Conservation (phyloP, 2,329 filamentous ascomycete species). For the Fusarium concolor region DNA sequence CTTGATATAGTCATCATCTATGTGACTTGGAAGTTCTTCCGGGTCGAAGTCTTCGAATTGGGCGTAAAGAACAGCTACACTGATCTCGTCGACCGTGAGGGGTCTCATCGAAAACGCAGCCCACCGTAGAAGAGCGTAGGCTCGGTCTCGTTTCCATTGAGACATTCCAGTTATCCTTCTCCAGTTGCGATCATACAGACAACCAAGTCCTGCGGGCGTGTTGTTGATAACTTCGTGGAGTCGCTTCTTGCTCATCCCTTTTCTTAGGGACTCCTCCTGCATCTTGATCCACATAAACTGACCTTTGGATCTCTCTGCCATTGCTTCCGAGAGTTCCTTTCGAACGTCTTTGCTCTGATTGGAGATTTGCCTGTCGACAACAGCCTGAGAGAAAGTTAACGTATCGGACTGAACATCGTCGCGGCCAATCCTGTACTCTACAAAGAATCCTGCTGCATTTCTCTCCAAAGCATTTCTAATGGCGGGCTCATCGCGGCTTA, state of each 20-base stretch:
- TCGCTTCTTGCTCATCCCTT: conserved; percentile 45
- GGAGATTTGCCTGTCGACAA: conserved; percentile 47
- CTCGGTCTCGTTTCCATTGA: conserved; percentile 33
- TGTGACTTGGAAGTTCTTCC: conserved; percentile 42
- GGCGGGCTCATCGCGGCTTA: conserved; percentile 44
- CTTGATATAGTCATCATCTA: conserved; percentile 48
- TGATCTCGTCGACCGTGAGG: conserved; percentile 39
- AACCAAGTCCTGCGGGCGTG: conserved; percentile 44
- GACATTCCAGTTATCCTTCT: conserved; percentile 30
- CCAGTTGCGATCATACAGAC: conserved; percentile 50
- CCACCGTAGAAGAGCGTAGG: conserved; percentile 49
- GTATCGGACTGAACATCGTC: conserved; percentile 44
- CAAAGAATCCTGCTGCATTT: background rate
- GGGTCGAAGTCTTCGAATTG: conserved; percentile 28
- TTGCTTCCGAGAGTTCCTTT: conserved; percentile 25
- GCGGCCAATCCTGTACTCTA: conserved; percentile 13
- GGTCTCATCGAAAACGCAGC: conserved; percentile 40
- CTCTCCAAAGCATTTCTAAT: conserved; percentile 34
- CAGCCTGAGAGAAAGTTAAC: conserved; percentile 30
- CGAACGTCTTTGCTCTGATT: conserved; percentile 42
- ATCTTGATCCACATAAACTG: conserved; percentile 53
- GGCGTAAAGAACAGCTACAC: conserved; percentile 41
- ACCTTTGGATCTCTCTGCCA: conserved; percentile 47
- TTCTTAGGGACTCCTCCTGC: conserved; percentile 42
- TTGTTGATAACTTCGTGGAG: conserved; percentile 45